These are phyloP conservation scores for Neospora caninum DNA, from an alignment of 169 alveolate genomes.

Conservation along the genomic window DNA sequence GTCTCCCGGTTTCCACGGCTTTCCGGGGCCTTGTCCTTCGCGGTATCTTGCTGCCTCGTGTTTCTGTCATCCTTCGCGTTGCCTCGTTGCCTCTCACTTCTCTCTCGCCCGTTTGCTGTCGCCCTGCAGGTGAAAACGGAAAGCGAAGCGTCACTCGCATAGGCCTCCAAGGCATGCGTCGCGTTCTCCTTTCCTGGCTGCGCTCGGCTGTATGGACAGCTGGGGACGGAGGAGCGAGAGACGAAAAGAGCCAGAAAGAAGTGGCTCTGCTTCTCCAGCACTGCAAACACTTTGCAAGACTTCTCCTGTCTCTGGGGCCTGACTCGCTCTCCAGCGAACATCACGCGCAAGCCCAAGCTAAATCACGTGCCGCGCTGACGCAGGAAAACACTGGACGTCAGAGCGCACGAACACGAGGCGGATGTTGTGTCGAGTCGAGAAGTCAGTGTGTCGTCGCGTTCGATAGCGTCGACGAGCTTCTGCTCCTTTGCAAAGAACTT, in stretches of 20 bases:
- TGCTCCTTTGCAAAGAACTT: neutral
- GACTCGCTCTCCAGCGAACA: too few species aligned
- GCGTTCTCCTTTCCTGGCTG: neutral
- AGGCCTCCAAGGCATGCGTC: neutral
- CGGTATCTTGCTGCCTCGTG: too few species aligned
- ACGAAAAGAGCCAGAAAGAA: neutral
- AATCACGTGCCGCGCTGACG: too few species aligned
- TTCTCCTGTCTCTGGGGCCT: neutral
- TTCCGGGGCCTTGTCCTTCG: too few species aligned
- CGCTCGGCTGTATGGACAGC: neutral
- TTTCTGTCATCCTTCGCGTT: too few species aligned
- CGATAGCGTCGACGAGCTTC: neutral
- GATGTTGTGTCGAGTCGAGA: neutral
- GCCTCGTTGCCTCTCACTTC: too few species aligned
- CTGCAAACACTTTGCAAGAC: neutral
- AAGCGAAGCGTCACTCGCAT: neutral
- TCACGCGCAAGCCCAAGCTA: too few species aligned
- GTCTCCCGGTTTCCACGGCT: too few species aligned
- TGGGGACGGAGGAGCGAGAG: neutral
- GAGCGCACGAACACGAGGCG: neutral
- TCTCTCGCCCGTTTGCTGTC: too few species aligned
- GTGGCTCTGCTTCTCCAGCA: neutral
- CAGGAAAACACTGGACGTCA: neutral
- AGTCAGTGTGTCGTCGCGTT: neutral
- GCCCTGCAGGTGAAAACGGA: too few species aligned